These are phyloP conservation scores for Agrocybe chaxingu DNA, from an alignment of 768 basidiomycete genomes.

Conservation along the genomic window DNA sequence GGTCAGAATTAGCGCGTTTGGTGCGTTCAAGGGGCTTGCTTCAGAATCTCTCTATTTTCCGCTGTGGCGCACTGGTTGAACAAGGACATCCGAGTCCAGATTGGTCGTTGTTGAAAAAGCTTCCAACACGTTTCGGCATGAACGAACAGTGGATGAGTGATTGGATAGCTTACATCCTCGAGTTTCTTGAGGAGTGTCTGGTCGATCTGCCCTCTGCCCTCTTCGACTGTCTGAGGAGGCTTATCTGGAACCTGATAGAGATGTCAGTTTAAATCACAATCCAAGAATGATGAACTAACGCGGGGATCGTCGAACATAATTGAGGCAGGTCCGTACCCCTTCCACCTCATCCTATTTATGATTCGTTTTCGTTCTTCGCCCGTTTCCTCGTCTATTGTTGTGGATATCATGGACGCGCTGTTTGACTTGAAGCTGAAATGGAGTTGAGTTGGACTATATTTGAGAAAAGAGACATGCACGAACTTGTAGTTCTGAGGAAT, in stretches of 20 bases:
- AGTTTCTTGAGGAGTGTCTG: conserved; percentile 51
- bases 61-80: conserved; percentile 73
- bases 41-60: conserved; percentile 70
- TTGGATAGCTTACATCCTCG: conserved; percentile 38
- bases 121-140: conserved; percentile 21
- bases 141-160: background rate
- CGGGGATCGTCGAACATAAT: conserved; percentile 62
- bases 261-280: background rate
- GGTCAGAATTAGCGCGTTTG: too few relatives aligned
- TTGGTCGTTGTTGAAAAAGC: conserved; percentile 72
- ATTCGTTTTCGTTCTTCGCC: conserved; percentile 79
- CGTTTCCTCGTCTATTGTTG: conserved; percentile 65
- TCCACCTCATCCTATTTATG: conserved; percentile 88
- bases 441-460: background rate
- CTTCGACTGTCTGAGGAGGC: conserved; percentile 60
- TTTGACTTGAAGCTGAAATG: conserved; percentile 70
- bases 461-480: conserved; percentile 11
- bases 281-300: conserved; percentile 25
- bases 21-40: conserved; percentile 43
- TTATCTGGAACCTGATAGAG: conserved; percentile 58
- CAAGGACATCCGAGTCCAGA: conserved; percentile 88
- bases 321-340: conserved; percentile 72
- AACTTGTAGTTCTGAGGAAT: conserved; percentile 84
- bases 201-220: conserved; percentile 53
- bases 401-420: conserved; percentile 67